These are phyloP conservation scores for Flaveria robusta DNA, from an alignment of 129 eudicot species.

Conservation along the genomic window DNA sequence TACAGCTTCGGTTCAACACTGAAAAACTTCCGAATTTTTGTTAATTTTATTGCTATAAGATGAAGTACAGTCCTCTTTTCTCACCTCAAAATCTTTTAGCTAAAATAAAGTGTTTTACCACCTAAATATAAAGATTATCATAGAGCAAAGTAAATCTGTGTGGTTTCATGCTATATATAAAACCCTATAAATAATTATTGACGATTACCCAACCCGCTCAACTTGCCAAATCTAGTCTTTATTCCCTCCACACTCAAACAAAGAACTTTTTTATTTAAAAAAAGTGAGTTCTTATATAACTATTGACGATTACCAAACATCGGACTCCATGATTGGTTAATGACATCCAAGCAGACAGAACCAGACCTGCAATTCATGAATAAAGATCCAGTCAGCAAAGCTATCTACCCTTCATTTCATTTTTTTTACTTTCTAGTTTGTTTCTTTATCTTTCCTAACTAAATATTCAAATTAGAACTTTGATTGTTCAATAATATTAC, in stretches of 20 bases:
- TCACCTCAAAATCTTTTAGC: not conserved
- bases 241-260: not conserved
- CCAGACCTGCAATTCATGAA: slow-evolving; percentile 68
- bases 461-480: not conserved
- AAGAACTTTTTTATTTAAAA: not conserved
- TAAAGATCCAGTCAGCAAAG: slow-evolving; percentile 21
- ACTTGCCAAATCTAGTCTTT: not conserved
- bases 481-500: not conserved
- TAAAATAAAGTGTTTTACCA: not conserved
- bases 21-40: not conserved
- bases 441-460: not conserved
- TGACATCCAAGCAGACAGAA: slow-evolving; percentile 92
- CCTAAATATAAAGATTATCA: not conserved
- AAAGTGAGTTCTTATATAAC: not conserved
- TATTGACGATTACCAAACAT: slow-evolving; percentile 66
- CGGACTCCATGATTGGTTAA: slow-evolving; percentile 93
- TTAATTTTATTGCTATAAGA: not conserved
- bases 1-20: not conserved
- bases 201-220: slow-evolving; percentile 4
- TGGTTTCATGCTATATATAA: slow-evolving; percentile 6
- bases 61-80: slow-evolving; percentile 7
- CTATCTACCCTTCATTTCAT: not conserved
- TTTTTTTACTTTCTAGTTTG: not conserved
- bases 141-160: not conserved
- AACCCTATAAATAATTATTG: not conserved